Evolutionary conservation across 1,284 basidiomycete species (phyloP), one percentile per base, ranked within the genome.

Genomic region (Melampsora larici-populina): DNA sequence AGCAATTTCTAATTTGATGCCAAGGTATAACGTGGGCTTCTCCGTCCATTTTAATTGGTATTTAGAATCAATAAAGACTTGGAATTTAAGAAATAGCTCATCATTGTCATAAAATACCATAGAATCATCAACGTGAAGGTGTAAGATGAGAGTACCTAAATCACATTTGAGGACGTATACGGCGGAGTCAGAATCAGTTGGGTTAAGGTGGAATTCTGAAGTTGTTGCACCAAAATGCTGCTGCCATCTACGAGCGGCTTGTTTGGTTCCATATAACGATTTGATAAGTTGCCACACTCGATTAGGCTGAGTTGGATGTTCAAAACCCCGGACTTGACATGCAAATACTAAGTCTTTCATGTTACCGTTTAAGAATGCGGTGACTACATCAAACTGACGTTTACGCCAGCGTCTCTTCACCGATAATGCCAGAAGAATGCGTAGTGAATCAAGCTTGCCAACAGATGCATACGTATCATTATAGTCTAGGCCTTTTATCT

Each of bases 401-500:
- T n/a, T n/a, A n/a, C n/a, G n/a, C n/a, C 13, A 48, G 1, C 7
- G 5, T 40, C 36, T 1, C 17, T 13, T 21, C 4, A 8, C 40
- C 1, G 62, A 21, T 64, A 64, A 8, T 2, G n/a, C n/a, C n/a
- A n/a, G n/a, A n/a, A 31, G 62, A 11, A 64, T 29, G n/a, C 62
- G 17, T 5, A 64, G 18, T 1, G 31, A 43, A 8, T 43, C 36
- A 68, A 21, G 6, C 24, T n/a, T 24, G 17, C 31, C 33, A 2
- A 71, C 63, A 3, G 71, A 74, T 6, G 71, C 60, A n/a, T 66
- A 74, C 1, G 46, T 74, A 3, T 66, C 26, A 24, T 43, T 51
- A 33, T 65, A 74, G 1, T n/a, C n/a, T n/a, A n/a, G n/a, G n/a
- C n/a, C n/a, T n/a, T n/a, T n/a, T n/a, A n/a, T n/a, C n/a, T n/a